A percentile compares a stretch with the other conserved stretches of the same genome.
Conservation (phyloP, 2,329 filamentous ascomycete genomes). For the Chalara sp. region DNA sequence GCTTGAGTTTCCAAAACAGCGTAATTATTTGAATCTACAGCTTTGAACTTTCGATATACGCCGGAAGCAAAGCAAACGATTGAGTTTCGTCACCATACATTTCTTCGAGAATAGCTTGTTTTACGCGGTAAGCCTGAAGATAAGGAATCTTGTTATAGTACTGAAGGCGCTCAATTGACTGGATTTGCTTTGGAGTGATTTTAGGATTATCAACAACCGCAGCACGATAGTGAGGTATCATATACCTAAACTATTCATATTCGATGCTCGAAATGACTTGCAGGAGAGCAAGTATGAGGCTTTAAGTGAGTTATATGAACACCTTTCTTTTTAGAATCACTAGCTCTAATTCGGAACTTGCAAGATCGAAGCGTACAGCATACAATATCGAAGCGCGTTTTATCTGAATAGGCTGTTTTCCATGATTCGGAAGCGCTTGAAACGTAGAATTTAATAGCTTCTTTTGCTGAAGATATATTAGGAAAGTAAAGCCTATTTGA, state of each 20-base stretch:
- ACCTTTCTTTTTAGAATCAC: background rate
- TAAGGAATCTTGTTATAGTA: slow-evolving; percentile 1
- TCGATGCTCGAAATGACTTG: background rate
- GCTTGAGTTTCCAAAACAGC: background rate
- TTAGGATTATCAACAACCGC: background rate
- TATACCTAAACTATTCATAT: background rate
- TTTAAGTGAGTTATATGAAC: background rate
- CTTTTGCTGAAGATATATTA: background rate
- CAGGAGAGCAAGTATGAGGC: background rate
- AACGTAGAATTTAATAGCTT: background rate
- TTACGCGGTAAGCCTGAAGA: background rate
- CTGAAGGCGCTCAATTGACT: slow-evolving; percentile 1
- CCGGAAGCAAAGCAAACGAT: background rate
- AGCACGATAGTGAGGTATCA: background rate
- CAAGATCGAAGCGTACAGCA: background rate
- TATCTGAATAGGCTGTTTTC: background rate
- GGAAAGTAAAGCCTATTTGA: background rate
- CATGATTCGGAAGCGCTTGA: background rate
- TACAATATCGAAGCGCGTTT: background rate
- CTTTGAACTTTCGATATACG: background rate
- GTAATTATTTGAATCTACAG: background rate
- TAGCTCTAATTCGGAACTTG: background rate
- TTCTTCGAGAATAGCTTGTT: background rate
- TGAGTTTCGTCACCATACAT: background rate
- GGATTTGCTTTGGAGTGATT: background rate